These are phyloP conservation scores for Urtica urens DNA, from an alignment of 306 rosid species.

Conservation along the genomic window DNA sequence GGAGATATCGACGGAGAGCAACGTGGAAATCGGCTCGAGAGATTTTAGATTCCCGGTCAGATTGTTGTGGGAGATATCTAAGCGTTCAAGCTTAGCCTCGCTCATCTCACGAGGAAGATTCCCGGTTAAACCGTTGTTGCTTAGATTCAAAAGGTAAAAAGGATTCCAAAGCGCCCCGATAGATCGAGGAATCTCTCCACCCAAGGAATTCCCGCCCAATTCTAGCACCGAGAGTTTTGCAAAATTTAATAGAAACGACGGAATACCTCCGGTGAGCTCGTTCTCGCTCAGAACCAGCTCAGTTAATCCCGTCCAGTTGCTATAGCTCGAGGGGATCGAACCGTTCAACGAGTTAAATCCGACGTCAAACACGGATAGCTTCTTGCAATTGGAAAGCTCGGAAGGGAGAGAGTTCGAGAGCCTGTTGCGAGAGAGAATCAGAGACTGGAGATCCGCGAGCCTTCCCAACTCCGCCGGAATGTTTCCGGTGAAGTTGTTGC, in stretches of 20 bases:
- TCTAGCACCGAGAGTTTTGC: slow-evolving; percentile 39
- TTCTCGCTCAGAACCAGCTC: slow-evolving; percentile 52
- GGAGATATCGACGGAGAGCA: slow-evolving; percentile 45
- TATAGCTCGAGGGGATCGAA: slow-evolving; percentile 41
- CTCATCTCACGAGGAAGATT: slow-evolving; percentile 45
- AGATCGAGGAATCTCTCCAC: slow-evolving; percentile 55
- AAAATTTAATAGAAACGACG: slow-evolving; percentile 36
- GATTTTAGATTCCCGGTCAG: slow-evolving; percentile 48
- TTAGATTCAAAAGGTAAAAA: slow-evolving; percentile 49
- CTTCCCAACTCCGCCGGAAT: slow-evolving; percentile 57
- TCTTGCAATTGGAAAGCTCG: slow-evolving; percentile 45
- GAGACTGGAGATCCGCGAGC: slow-evolving; percentile 36
- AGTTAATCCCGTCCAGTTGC: slow-evolving; percentile 41
- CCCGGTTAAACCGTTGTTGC: slow-evolving; percentile 60
- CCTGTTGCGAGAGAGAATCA: slow-evolving; percentile 46
- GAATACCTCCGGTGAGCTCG: slow-evolving; percentile 49
- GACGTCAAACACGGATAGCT: slow-evolving; percentile 38
- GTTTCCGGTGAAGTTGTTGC: slow-evolving; percentile 37
- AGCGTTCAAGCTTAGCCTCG: slow-evolving; percentile 13
- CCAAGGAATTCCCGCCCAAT: slow-evolving; percentile 65
- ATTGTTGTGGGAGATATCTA: slow-evolving; percentile 66
- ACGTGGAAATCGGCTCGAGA: slow-evolving; percentile 33
- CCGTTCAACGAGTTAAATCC: slow-evolving; percentile 69
- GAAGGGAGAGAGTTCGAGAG: slow-evolving; percentile 61
- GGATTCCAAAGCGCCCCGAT: slow-evolving; percentile 48